These are phyloP conservation scores for Rhodosporidiobolus sp. DNA, from an alignment of 768 basidiomycete species.

Conservation along the genomic window DNA sequence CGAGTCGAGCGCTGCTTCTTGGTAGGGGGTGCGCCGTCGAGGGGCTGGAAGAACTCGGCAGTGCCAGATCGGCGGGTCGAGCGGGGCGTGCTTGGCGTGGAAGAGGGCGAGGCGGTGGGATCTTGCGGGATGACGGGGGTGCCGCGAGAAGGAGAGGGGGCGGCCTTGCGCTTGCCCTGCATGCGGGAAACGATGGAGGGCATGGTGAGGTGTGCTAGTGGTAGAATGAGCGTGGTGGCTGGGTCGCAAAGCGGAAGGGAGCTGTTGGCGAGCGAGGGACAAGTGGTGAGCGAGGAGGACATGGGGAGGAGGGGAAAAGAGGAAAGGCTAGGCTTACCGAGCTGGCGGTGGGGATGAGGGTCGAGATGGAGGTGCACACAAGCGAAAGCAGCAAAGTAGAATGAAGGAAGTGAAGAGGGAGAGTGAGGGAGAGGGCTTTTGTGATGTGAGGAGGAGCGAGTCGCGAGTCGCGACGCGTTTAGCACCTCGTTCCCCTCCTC, in stretches of 20 bases:
- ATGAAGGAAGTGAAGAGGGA: too few species aligned
- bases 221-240: background rate
- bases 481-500: background rate
- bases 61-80: constrained; percentile 24
- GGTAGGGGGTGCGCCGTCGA: constrained; percentile 19
- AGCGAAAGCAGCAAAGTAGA: background rate
- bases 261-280: background rate
- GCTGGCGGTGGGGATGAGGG: background rate
- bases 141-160: background rate
- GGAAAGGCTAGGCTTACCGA: background rate
- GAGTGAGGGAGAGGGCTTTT: background rate
- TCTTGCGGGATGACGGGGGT: background rate
- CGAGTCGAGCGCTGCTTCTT: background rate
- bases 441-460: background rate
- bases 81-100: background rate
- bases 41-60: background rate
- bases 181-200: background rate
- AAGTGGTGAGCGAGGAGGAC: constrained; percentile 1
- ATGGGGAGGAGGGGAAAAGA: background rate
- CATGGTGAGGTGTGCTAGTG: too few species aligned
- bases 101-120: background rate
- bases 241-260: background rate
- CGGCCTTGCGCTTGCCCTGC: background rate
- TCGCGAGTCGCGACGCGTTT: too few species aligned
- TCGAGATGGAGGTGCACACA: background rate